Conservation (phyloP, 352 stramenopile species). For the Phytophthora sp. region DNA sequence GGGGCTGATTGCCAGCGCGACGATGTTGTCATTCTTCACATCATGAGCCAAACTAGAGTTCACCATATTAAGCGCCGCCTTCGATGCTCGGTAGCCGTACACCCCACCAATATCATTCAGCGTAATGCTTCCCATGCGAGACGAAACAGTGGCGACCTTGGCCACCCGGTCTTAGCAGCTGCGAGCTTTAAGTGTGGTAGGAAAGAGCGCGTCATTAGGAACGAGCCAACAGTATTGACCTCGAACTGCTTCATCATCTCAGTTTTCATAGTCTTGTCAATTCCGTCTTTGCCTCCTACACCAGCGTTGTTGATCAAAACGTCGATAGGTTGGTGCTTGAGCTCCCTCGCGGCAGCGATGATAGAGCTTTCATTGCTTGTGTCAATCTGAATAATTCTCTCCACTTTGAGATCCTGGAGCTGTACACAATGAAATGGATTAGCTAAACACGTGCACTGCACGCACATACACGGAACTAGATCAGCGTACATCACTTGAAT, state of each 20-base stretch:
- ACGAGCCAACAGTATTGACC: conserved; percentile 54
- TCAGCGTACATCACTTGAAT: conserved; percentile 24
- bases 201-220: conserved; percentile 48
- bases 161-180: conserved; percentile 12
- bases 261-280: conserved; percentile 26
- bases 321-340: conserved; percentile 30
- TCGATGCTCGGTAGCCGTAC: conserved; percentile 65
- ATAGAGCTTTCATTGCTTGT: conserved; percentile 33
- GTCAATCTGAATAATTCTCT: conserved; percentile 19
- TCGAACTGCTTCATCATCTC: conserved; percentile 53
- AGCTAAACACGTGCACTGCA: background rate
- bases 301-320: conserved; percentile 15
- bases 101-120: conserved; percentile 20
- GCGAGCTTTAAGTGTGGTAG: conserved; percentile 39
- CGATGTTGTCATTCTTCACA: conserved; percentile 42
- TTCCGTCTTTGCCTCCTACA: background rate
- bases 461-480: no score
- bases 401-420: background rate
- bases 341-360: conserved; percentile 22
- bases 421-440: no score
- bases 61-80: conserved; percentile 65
- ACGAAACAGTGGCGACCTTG: conserved; percentile 46
- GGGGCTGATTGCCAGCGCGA: conserved; percentile 36
- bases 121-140: conserved; percentile 45
- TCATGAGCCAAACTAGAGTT: conserved; percentile 41